Evolutionary conservation across 345 rosid genomes (phyloP).

Genomic region (Bruguiera gymnorhiza): DNA sequence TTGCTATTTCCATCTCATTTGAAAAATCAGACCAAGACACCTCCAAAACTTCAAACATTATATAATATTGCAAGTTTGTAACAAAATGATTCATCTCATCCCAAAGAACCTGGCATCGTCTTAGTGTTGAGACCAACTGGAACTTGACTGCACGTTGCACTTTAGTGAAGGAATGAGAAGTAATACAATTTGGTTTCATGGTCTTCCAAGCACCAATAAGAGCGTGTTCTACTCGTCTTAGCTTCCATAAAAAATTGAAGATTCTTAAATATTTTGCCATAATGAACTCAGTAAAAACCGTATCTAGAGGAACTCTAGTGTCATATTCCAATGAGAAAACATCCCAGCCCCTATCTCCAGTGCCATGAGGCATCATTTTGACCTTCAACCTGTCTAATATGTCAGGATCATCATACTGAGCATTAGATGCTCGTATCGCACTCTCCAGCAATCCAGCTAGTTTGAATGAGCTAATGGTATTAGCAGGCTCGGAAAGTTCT

Average conservation of each 20-base stretch:
- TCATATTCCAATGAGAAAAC: conserved; percentile 96
- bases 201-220: conserved; percentile 97
- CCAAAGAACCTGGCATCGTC: conserved; percentile 97
- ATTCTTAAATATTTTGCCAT: conserved; percentile 81
- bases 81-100: conserved; percentile 97
- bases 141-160: conserved; percentile 64
- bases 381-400: conserved; percentile 86
- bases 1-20: conserved; percentile 84
- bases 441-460: conserved; percentile 91
- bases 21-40: conserved; percentile 94
- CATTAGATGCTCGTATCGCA: conserved; percentile 93
- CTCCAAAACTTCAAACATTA: conserved; percentile 98
- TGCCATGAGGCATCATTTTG: conserved; percentile 91
- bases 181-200: conserved; percentile 94
- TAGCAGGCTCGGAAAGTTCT: conserved; percentile 98
- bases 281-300: conserved; percentile 83
- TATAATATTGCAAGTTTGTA: conserved; percentile 92
- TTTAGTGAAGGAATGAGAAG: conserved; percentile 73
- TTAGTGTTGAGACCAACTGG: conserved; percentile 74
- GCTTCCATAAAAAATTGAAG: conserved; percentile 95
- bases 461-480: conserved; percentile 89
- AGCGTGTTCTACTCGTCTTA: conserved; percentile 94
- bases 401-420: conserved; percentile 94
- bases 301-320: conserved; percentile 88
- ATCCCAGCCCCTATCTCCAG: conserved; percentile 97